phyloP scores from a whole-genome alignment of 2,329 filamentous ascomycete species.

The Rugonectria rugulosa region DNA sequence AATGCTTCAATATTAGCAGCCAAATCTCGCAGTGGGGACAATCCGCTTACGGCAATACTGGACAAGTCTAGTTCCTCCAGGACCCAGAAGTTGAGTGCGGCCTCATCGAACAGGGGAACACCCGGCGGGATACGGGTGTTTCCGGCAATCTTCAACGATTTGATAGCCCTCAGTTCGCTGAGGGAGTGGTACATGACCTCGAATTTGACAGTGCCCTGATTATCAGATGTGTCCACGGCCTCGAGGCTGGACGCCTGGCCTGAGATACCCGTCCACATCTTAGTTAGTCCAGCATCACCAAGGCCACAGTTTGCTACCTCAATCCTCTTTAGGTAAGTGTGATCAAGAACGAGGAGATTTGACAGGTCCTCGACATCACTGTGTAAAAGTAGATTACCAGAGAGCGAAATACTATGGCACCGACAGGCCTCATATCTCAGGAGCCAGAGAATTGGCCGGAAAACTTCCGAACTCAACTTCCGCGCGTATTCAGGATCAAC shows the following conservation, averaged over 20 bases:
- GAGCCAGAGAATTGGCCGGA: slow-evolving; percentile 58
- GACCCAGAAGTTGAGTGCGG: slow-evolving; percentile 52
- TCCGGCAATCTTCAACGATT: slow-evolving; percentile 58
- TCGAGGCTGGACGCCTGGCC: slow-evolving; percentile 56
- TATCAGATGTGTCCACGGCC: slow-evolving; percentile 60
- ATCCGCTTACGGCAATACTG: slow-evolving; percentile 56
- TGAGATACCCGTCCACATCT: slow-evolving; percentile 56
- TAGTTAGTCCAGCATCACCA: slow-evolving; percentile 55
- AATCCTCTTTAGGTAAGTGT: slow-evolving; percentile 54
- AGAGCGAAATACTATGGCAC: slow-evolving; percentile 60
- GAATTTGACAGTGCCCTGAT: slow-evolving; percentile 59
- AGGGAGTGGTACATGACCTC: slow-evolving; percentile 55
- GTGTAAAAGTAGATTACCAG: slow-evolving; percentile 56
- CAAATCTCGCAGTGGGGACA: background rate
- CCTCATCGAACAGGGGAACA: slow-evolving; percentile 55
- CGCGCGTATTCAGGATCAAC: slow-evolving; percentile 32
- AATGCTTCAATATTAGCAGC: slow-evolving; percentile 11
- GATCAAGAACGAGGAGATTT: slow-evolving; percentile 43
- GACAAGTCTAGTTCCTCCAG: slow-evolving; percentile 64
- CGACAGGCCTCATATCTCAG: slow-evolving; percentile 54
- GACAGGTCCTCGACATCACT: slow-evolving; percentile 58
- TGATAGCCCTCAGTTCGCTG: slow-evolving; percentile 52
- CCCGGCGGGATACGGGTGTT: slow-evolving; percentile 56
- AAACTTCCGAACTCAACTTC: slow-evolving; percentile 48
- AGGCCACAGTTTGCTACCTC: slow-evolving; percentile 61